phyloP scores from a whole-genome alignment of 768 basidiomycete genomes.

The Hypholoma fasciculare region DNA sequence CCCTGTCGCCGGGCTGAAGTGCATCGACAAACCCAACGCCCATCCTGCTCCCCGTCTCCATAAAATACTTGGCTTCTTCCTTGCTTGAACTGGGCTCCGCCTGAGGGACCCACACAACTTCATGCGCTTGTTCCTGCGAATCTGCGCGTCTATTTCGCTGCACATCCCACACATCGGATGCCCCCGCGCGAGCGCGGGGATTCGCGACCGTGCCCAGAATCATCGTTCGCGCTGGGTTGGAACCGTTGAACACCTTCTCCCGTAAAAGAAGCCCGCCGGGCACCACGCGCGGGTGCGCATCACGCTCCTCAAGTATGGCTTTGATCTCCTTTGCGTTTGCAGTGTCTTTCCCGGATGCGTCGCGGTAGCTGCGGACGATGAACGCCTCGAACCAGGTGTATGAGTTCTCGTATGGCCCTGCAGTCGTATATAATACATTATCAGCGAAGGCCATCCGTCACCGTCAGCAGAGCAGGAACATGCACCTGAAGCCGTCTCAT shows the following conservation, averaged over 20 bases:
- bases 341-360: neutral
- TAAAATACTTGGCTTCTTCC: too few relatives aligned
- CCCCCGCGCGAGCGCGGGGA: neutral
- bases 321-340: neutral
- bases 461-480: too few relatives aligned
- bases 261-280: neutral
- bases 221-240: neutral
- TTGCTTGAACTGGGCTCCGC: neutral
- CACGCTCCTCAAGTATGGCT: neutral
- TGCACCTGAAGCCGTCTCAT: too few relatives aligned
- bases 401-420: neutral
- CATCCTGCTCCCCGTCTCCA: neutral
- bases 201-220: neutral
- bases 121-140: neutral
- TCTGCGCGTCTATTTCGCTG: neutral
- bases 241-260: neutral
- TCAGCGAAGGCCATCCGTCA: too few relatives aligned
- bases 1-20: neutral
- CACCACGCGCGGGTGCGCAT: neutral
- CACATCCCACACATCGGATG: neutral
- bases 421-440: too few relatives aligned
- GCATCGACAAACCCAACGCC: neutral
- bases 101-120: neutral
- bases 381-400: constrained; percentile 1
- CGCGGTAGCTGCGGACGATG: neutral